Conservation (phyloP, 106 monocot genomes). For the Apostasia ramifera region DNA sequence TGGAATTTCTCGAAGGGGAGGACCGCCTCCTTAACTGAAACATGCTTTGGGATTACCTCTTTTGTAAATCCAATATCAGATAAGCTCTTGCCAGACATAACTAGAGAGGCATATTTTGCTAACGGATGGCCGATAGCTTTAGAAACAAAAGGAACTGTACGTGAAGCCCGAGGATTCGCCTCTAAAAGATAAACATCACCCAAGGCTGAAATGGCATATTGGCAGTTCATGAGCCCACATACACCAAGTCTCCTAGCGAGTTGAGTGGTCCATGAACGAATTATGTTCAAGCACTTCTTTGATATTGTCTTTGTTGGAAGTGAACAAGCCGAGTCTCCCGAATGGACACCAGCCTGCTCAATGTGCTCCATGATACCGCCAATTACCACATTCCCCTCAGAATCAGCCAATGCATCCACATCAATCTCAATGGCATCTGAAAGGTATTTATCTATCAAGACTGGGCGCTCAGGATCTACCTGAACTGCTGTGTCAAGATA, state of each 20-base stretch:
- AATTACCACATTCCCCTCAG: slow-evolving; percentile 79
- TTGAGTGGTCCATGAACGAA: slow-evolving; percentile 71
- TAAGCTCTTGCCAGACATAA: slow-evolving; percentile 88
- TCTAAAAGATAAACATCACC: slow-evolving; percentile 84
- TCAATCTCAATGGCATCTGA: slow-evolving; percentile 90
- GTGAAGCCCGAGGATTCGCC: slow-evolving; percentile 94
- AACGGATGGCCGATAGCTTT: slow-evolving; percentile 94
- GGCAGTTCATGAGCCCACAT: slow-evolving; percentile 97
- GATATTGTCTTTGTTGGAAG: slow-evolving; percentile 89
- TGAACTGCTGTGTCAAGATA: slow-evolving; percentile 91
- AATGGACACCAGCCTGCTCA: slow-evolving; percentile 97
- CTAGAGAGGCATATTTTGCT: slow-evolving; percentile 89
- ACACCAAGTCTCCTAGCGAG: slow-evolving; percentile 72
- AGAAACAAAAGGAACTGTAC: slow-evolving; percentile 94
- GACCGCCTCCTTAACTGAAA: slow-evolving; percentile 92
- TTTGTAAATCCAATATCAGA: slow-evolving; percentile 52
- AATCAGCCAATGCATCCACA: slow-evolving; percentile 89
- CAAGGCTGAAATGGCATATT: slow-evolving; percentile 82
- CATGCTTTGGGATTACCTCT: slow-evolving; percentile 79
- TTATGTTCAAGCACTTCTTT: slow-evolving; percentile 40
- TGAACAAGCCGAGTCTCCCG: slow-evolving; percentile 93
- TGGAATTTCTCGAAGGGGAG: slow-evolving; percentile 97
- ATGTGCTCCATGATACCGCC: slow-evolving; percentile 99
- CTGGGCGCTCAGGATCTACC: slow-evolving; percentile 91
- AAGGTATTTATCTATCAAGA: slow-evolving; percentile 86